Base-by-base conservation (phyloP, 352 stramenopile genomes). In the Globisporangium parvum region DNA sequence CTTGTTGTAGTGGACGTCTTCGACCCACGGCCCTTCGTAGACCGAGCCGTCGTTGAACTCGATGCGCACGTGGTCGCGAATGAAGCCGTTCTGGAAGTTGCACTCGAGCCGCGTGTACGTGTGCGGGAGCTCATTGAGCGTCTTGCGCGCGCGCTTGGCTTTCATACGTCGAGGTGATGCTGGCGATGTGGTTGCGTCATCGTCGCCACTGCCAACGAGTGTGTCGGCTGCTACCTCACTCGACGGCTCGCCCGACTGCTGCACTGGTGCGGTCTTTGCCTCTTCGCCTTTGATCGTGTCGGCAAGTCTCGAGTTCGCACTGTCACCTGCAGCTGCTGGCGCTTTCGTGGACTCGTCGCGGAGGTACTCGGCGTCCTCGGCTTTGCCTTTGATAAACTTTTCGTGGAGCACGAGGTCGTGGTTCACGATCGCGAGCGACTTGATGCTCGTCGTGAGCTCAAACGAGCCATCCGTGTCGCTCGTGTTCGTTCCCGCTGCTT, bases 21-120 rank as follows among this genome's bases (percentile, higher is more conserved):
- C 77, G 2, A 90, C 75, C 80, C 80, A 93, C 14, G 83, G 83
- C 0, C 83, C 83, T 75, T 91, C 83, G 53, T 93, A 93, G 4
- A 77, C 60, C 6, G 83, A 89, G 4, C 80, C 77, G 59, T 91
- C 80, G 50, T 90, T 91, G 57, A 70, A 93, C 59, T 91, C 83
- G 50, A 91, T 75, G 11, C 74, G 56, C 18, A 91, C 83, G 41
- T 75, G 57, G 20, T 73, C 79, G 41, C 74, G 70, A 41, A 93
- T 88, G 26, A 65, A 60, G 0, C 83, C 83, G 67, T 93, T 74
- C 20, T 72, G 56, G 53, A 93, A 93, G 0, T 71, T 69, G 47
- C 83, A 91, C 62, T 93, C 83, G 15, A 93, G 63, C 2, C 83
- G 77, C 0, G 77, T 55, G 55, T 89, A 93, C 37, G 73, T 87